Base-by-base conservation (phyloP, 148 eudicot genomes). In the Pharnaceum exiguum region DNA sequence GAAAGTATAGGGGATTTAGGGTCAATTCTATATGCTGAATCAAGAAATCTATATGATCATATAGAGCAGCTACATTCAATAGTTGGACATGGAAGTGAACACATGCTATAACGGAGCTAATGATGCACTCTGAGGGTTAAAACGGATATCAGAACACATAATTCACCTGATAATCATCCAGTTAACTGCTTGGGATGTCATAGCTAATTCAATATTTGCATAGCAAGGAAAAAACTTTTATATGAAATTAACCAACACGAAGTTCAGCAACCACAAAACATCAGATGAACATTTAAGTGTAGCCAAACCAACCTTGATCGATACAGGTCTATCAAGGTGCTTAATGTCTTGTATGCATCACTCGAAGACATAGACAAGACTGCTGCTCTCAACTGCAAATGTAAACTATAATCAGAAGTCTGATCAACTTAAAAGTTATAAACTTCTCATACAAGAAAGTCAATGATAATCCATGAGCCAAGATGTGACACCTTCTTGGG, bases 301-400 rank as follows among this genome's bases (percentile, higher is more conserved):
- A 32, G 52, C 51, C 2, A 32, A 70, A 71, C 78, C 16, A 36
- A 88, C 98, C 96, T 80, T 48, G 96, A 77, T 51, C 76, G 82
- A 96, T 96, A 93, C 73, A 66, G 57, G 51, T 82, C 58, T 42
- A 85, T 60, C 75, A 93, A 78, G 51, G 52, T 49, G 55, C 68
- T 82, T 31, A 93, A 66, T 47, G 71, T 67, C 69, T 72, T 73
- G 67, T 52, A 73, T 43, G 86, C 86, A 26, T 79, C 89, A 62
- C 46, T 46, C n/a, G 85, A 75, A 38, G 57, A 59, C 79, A 88
- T 77, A n/a, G 96, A 77, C 32, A 67, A 67, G 43, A 88, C 33
- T 57, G 76, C 62, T 55, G 80, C 83, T 65, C 71, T 83, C 87
- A 93, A 76, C 98, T 93, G 66, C 18, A 47, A 62, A 51, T 11